Evolutionary conservation across 2,329 filamentous ascomycete species (phyloP).

Genomic region (Fusarium sp.): DNA sequence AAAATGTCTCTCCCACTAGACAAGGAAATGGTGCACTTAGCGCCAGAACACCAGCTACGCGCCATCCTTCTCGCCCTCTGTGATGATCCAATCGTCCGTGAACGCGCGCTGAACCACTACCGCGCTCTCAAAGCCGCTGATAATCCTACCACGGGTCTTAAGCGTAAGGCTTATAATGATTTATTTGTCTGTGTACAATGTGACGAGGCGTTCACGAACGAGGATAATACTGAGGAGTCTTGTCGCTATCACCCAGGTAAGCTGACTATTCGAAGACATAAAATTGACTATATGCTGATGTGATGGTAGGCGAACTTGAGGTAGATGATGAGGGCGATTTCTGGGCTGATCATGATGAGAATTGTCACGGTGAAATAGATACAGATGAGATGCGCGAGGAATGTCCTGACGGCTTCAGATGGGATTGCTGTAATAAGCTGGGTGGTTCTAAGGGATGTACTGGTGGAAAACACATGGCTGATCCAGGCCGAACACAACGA

Average conservation of each 20-base stretch:
- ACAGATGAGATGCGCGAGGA: slow-evolving; percentile 18
- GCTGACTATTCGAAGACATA: background rate
- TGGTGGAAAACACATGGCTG: slow-evolving; percentile 13
- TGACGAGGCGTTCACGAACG: slow-evolving; percentile 3
- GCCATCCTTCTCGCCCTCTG: slow-evolving; percentile 37
- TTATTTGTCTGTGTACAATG: slow-evolving; percentile 35
- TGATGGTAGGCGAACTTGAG: background rate
- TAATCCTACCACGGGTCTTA: background rate
- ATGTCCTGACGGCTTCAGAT: slow-evolving; percentile 13
- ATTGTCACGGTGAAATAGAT: slow-evolving; percentile 12
- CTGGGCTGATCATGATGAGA: slow-evolving; percentile 25
- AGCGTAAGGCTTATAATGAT: slow-evolving; percentile 35
- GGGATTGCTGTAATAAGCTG: slow-evolving; percentile 6
- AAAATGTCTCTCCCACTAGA: slow-evolving; percentile 7
- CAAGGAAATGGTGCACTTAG: slow-evolving; percentile 11
- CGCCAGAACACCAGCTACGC: slow-evolving; percentile 32
- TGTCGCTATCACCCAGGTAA: slow-evolving; percentile 28
- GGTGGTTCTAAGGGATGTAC: slow-evolving; percentile 10
- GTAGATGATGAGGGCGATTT: slow-evolving; percentile 3
- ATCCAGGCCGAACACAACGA: slow-evolving; percentile 7
- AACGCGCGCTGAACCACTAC: slow-evolving; percentile 15
- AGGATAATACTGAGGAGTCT: slow-evolving; percentile 21
- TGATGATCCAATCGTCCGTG: background rate
- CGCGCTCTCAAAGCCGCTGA: slow-evolving; percentile 4
- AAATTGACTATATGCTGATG: background rate